Conservation (phyloP, 225 moss, liverwort and hornwort species). For the Bryum argenteum region DNA sequence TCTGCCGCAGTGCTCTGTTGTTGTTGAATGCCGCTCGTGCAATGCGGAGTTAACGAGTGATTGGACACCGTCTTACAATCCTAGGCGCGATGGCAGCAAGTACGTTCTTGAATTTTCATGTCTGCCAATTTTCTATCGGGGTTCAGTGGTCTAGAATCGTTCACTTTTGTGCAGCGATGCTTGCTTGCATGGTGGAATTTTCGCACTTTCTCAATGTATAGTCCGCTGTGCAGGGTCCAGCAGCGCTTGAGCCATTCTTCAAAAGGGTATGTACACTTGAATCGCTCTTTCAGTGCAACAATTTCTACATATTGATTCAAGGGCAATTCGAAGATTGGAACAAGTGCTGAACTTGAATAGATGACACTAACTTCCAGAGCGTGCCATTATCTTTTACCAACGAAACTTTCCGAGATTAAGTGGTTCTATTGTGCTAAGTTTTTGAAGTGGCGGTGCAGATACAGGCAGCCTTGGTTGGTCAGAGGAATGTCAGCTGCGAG, state of each 20-base stretch:
- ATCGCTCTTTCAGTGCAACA: conserved; percentile 1
- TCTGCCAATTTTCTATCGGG: neutral
- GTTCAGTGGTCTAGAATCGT: neutral
- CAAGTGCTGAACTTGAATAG: neutral
- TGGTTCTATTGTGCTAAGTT: neutral
- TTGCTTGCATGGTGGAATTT: neutral
- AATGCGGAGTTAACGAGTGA: conserved; percentile 56
- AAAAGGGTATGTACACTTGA: conserved; percentile 42
- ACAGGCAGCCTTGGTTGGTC: conserved; percentile 42
- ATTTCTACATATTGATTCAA: neutral
- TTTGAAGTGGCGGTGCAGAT: conserved; percentile 23
- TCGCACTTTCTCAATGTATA: neutral
- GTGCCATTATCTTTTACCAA: neutral
- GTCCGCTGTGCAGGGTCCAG: conserved; percentile 65
- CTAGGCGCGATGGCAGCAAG: conserved; percentile 70
- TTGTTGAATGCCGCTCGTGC: conserved; percentile 69
- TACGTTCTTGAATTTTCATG: conserved; percentile 28
- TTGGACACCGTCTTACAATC: conserved; percentile 62
- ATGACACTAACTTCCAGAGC: neutral
- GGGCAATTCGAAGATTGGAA: conserved; percentile 15
- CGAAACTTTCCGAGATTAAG: too few relatives aligned
- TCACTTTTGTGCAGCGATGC: neutral
- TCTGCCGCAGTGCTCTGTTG: conserved; percentile 52
- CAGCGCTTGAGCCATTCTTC: conserved; percentile 67
- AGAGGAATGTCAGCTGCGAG: conserved; percentile 52